Evolutionary conservation across 768 basidiomycete genomes (phyloP).

Genomic region (Auriculariales sp.): DNA sequence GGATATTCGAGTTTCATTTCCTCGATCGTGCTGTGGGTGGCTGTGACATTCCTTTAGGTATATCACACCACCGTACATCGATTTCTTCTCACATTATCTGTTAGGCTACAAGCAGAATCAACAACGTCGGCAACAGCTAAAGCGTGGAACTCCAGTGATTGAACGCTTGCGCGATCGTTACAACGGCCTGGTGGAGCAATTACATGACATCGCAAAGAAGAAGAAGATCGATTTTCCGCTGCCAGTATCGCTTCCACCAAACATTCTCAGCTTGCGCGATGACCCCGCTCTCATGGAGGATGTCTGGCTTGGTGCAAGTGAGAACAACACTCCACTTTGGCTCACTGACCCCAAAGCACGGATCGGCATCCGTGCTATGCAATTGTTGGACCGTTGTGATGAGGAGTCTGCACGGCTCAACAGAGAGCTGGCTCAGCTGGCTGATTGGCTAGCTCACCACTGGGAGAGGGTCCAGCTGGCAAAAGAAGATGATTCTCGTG

Average conservation of each 20-base stretch:
- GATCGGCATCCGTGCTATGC: constrained; percentile 18
- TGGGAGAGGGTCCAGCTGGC: no score
- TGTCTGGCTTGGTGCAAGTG: constrained; percentile 21
- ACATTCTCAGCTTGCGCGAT: constrained; percentile 10
- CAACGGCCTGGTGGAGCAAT: constrained; percentile 15
- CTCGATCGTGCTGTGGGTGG: constrained; percentile 20
- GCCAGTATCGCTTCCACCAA: constrained; percentile 17
- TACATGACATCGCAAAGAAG: constrained; percentile 11
- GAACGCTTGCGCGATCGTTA: constrained; percentile 16
- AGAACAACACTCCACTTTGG: constrained; percentile 13
- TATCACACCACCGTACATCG: no score
- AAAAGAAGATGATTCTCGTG: no score
- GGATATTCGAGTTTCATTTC: constrained; percentile 24
- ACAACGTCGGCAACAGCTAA: constrained; percentile 16
- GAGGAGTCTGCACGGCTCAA: constrained; percentile 17
- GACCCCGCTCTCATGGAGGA: constrained; percentile 20
- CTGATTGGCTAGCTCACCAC: constrained; percentile 24
- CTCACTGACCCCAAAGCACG: constrained; percentile 17
- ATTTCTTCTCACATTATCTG: no score
- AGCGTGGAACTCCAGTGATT: constrained; percentile 19
- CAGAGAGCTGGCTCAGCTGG: constrained; percentile 20
- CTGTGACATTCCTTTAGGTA: no score
- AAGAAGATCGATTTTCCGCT: constrained; percentile 16
- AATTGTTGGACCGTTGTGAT: constrained; percentile 14
- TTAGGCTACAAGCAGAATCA: constrained; percentile 23